Percentiles rank a stretch among this genome's conserved stretches.
phyloP scores from a whole-genome alignment of 805 yeast species.

The Debaryomyces prosopidis region DNA sequence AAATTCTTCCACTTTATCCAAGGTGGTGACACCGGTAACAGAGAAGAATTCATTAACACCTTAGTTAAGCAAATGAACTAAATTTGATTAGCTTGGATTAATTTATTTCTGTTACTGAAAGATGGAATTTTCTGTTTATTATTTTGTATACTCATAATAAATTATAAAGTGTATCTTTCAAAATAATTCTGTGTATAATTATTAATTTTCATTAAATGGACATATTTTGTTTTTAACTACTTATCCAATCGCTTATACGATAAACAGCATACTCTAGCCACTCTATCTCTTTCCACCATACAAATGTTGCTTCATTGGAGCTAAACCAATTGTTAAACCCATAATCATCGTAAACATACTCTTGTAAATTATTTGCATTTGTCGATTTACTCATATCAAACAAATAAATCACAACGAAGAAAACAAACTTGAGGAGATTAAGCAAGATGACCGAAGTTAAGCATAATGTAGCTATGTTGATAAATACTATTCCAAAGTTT shows the following conservation, averaged over 20 bases:
- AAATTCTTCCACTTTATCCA: slow-evolving; percentile 96
- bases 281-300: slow-evolving; percentile 33
- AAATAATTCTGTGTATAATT: background rate
- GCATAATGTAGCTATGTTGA: slow-evolving; percentile 23
- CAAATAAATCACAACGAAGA: slow-evolving; percentile 12
- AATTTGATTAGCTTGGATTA: slow-evolving; percentile 21
- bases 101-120: slow-evolving; percentile 2
- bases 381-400: slow-evolving; percentile 1
- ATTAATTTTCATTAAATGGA: background rate
- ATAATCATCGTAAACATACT: slow-evolving; percentile 17
- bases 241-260: slow-evolving; percentile 15
- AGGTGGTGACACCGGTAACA: slow-evolving; percentile 99
- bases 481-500: slow-evolving; percentile 16
- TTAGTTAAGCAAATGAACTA: slow-evolving; percentile 93
- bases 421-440: slow-evolving; percentile 15
- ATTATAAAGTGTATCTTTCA: slow-evolving; percentile 1
- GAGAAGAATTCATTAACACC: slow-evolving; percentile 93
- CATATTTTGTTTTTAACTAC: slow-evolving; percentile 1
- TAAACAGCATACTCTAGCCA: slow-evolving; percentile 31
- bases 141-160: slow-evolving; percentile 7
- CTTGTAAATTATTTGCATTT: slow-evolving; percentile 1
- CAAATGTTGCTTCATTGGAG: slow-evolving; percentile 10
- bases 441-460: slow-evolving; percentile 19
- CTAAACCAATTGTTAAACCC: slow-evolving; percentile 10
- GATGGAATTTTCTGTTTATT: slow-evolving; percentile 1